A percentile compares a stretch with the other conserved stretches of the same genome.
Evolutionary conservation across 2,329 filamentous ascomycete species (phyloP).

Genomic region (Polychaeton citri): DNA sequence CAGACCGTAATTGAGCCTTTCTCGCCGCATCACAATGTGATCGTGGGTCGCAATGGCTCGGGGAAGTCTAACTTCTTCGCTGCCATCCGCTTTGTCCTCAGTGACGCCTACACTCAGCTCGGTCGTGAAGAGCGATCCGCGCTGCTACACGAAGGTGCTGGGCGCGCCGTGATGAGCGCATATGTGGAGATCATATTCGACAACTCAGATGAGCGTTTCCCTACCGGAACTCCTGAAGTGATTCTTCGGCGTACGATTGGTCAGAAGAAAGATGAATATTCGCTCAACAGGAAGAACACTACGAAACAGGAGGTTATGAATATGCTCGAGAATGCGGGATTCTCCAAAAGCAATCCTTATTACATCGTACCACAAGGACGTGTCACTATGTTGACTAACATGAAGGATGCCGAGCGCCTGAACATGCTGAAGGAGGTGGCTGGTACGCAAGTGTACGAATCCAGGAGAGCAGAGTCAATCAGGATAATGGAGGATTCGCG

Average conservation of each 20-base stretch:
- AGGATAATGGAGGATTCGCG: conserved; percentile 97
- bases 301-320: conserved; percentile 93
- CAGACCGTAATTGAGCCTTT: conserved; percentile 98
- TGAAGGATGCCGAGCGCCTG: conserved; percentile 89
- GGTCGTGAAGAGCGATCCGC: conserved; percentile 90
- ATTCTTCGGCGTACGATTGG: conserved; percentile 88
- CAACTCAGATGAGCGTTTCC: conserved; percentile 91
- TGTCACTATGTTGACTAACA: conserved; percentile 91
- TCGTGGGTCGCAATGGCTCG: conserved; percentile 96
- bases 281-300: conserved; percentile 89
- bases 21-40: conserved; percentile 93
- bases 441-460: conserved; percentile 93
- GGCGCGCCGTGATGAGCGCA: conserved; percentile 96
- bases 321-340: conserved; percentile 86
- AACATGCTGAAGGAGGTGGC: conserved; percentile 95
- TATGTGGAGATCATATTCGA: conserved; percentile 99
- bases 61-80: conserved; percentile 99
- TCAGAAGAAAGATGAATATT: conserved; percentile 97
- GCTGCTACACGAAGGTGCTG: conserved; percentile 93
- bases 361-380: conserved; percentile 98
- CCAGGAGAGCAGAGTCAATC: conserved; percentile 74
- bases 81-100: conserved; percentile 93
- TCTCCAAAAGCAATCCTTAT: conserved; percentile 94
- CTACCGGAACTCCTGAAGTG: conserved; percentile 81
- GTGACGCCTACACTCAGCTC: conserved; percentile 94